Conservation (phyloP, 1,139 yeast genomes). For the Candida pseudocylindracea region DNA sequence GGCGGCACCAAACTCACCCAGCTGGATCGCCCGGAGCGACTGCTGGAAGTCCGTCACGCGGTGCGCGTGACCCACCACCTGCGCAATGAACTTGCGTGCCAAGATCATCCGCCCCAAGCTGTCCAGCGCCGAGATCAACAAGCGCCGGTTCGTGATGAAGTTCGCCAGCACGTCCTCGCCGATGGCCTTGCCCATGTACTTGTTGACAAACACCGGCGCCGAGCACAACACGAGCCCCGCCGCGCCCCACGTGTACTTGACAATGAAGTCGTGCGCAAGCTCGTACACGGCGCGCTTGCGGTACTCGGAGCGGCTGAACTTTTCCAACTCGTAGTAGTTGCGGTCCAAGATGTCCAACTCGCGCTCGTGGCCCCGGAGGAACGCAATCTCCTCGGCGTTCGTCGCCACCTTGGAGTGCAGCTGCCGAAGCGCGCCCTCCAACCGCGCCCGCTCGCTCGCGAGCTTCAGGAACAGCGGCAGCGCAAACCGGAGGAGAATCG, state of each 20-base stretch:
- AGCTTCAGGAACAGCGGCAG: conserved; percentile 84
- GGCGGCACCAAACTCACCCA: conserved; percentile 5
- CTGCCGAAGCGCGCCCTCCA: conserved; percentile 73
- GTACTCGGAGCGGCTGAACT: conserved; percentile 58
- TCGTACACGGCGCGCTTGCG: conserved; percentile 58
- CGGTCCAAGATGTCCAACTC: conserved; percentile 64
- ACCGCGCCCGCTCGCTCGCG: conserved; percentile 54
- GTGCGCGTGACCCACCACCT: conserved; percentile 64
- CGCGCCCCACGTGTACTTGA: conserved; percentile 91
- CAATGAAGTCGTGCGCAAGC: conserved; percentile 63
- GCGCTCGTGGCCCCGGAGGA: conserved; percentile 59
- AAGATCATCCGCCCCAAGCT: conserved; percentile 77
- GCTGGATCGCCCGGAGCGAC: conserved; percentile 30
- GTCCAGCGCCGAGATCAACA: conserved; percentile 68
- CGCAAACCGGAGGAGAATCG: conserved; percentile 45
- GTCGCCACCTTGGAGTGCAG: conserved; percentile 65
- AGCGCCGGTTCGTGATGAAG: conserved; percentile 77
- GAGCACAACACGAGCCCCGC: conserved; percentile 78
- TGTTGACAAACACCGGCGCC: conserved; percentile 64
- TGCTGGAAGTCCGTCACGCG: conserved; percentile 55
- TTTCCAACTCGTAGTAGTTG: conserved; percentile 62
- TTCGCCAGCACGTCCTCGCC: conserved; percentile 43
- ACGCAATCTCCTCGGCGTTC: conserved; percentile 72
- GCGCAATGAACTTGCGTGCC: conserved; percentile 67
- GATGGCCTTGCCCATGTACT: conserved; percentile 24